phyloP scores from a whole-genome alignment of 352 stramenopile species.

The Phytophthora aleatoria region DNA sequence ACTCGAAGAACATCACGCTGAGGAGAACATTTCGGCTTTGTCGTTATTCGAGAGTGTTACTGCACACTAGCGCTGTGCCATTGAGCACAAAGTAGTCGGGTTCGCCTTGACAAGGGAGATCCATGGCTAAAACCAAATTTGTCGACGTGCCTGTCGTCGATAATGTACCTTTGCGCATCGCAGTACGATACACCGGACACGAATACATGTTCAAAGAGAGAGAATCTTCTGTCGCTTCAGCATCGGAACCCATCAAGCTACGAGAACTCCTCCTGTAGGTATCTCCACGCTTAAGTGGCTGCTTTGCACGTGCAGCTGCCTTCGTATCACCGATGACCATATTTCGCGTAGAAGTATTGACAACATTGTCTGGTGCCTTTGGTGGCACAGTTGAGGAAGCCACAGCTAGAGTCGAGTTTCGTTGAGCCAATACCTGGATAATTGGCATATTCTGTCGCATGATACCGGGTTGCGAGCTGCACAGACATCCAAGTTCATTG shows the following conservation, averaged over 20 bases:
- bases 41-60: slow-evolving; percentile 22
- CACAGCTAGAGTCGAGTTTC: slow-evolving; percentile 13
- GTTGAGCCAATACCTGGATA: slow-evolving; percentile 83
- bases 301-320: neutral
- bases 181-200: slow-evolving; percentile 94
- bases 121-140: slow-evolving; percentile 92
- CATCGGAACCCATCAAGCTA: neutral
- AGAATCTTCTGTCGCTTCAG: neutral
- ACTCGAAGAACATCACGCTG: too few relatives aligned
- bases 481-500: slow-evolving; percentile 52
- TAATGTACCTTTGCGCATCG: slow-evolving; percentile 85
- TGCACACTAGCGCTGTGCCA: slow-evolving; percentile 89
- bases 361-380: neutral
- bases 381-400: neutral
- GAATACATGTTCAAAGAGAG: slow-evolving; percentile 53
- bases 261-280: neutral
- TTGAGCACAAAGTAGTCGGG: slow-evolving; percentile 90
- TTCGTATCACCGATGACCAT: neutral
- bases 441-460: slow-evolving; percentile 82
- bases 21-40: neutral
- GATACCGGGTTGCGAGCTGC: slow-evolving; percentile 52
- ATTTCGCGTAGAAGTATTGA: slow-evolving; percentile 4
- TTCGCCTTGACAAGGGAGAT: slow-evolving; percentile 75
- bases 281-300: slow-evolving; percentile 8
- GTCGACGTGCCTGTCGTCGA: slow-evolving; percentile 94